These are phyloP conservation scores for Ophiosphaerella narmari DNA, from an alignment of 2,329 filamentous ascomycete species.

Conservation along the genomic window DNA sequence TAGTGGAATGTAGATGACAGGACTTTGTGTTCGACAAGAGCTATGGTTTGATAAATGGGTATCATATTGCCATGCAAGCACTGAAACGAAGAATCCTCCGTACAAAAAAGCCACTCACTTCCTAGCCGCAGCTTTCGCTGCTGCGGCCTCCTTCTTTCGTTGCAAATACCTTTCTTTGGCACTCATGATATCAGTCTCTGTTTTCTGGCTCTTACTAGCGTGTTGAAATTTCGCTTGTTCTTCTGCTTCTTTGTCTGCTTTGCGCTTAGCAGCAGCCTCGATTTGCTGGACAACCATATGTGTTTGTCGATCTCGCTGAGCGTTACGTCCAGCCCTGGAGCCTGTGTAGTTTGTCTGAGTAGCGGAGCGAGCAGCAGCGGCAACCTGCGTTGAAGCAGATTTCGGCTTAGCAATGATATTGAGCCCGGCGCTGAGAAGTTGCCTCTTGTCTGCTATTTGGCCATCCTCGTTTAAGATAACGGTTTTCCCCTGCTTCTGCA, in stretches of 20 bases:
- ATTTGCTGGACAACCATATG: slow-evolving; percentile 80
- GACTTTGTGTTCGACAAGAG: no score
- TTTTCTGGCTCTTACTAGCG: slow-evolving; percentile 77
- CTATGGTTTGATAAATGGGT: background rate
- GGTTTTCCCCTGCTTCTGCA: slow-evolving; percentile 66
- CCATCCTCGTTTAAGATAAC: slow-evolving; percentile 81
- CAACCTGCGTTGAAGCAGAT: slow-evolving; percentile 35
- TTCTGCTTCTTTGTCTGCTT: slow-evolving; percentile 69
- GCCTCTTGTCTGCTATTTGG: slow-evolving; percentile 81
- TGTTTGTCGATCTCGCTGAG: slow-evolving; percentile 75
- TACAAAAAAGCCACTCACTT: slow-evolving; percentile 4
- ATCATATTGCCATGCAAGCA: slow-evolving; percentile 1
- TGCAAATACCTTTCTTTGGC: slow-evolving; percentile 81
- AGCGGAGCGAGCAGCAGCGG: slow-evolving; percentile 16
- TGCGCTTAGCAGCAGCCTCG: slow-evolving; percentile 72
- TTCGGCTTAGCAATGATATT: slow-evolving; percentile 72
- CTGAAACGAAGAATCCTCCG: background rate
- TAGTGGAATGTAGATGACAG: no score
- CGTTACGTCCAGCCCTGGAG: slow-evolving; percentile 58
- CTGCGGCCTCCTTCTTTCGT: slow-evolving; percentile 74
- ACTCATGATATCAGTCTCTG: slow-evolving; percentile 73
- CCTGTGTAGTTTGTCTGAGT: background rate
- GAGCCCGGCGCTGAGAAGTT: slow-evolving; percentile 74
- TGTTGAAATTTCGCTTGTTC: slow-evolving; percentile 67
- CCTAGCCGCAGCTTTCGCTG: slow-evolving; percentile 60